phyloP scores from a whole-genome alignment of 2,329 filamentous ascomycete genomes.

The Cryphonectria nitschkei region DNA sequence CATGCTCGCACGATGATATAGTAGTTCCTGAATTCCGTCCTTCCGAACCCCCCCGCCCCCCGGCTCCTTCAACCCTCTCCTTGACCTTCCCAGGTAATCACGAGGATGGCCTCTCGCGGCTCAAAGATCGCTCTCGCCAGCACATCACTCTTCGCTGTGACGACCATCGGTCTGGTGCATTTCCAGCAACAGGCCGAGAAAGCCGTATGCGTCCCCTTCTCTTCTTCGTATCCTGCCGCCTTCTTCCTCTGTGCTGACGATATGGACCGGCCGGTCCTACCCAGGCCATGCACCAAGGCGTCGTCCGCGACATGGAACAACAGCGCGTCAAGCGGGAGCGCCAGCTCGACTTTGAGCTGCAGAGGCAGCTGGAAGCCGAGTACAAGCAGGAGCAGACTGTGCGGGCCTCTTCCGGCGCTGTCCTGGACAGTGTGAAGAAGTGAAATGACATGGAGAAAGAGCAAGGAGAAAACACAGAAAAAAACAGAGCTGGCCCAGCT shows the following conservation, averaged over 20 bases:
- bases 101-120: conserved; percentile 77
- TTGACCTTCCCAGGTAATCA: conserved; percentile 10
- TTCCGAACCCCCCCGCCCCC: background rate
- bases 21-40: background rate
- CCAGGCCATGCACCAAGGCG: conserved; percentile 93
- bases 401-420: conserved; percentile 44
- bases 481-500: background rate
- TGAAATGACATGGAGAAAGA: background rate
- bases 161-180: conserved; percentile 85
- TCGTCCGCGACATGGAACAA: conserved; percentile 92
- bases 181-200: conserved; percentile 85
- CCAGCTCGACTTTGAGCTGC: conserved; percentile 93
- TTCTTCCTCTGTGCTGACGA: background rate
- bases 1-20: conserved; percentile 15
- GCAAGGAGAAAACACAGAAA: background rate
- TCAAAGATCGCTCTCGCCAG: conserved; percentile 83
- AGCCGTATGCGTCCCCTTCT: conserved; percentile 60
- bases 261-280: background rate
- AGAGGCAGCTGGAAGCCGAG: conserved; percentile 81
- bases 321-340: conserved; percentile 88
- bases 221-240: background rate
- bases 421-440: conserved; percentile 6
- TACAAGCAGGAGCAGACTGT: conserved; percentile 90
- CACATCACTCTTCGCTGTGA: conserved; percentile 75
- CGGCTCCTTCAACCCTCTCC: too few relatives aligned